Evolutionary conservation across 148 eudicot species (phyloP), one percentile per base, ranked within the genome.

Genomic region (Rhododendron vialii): DNA sequence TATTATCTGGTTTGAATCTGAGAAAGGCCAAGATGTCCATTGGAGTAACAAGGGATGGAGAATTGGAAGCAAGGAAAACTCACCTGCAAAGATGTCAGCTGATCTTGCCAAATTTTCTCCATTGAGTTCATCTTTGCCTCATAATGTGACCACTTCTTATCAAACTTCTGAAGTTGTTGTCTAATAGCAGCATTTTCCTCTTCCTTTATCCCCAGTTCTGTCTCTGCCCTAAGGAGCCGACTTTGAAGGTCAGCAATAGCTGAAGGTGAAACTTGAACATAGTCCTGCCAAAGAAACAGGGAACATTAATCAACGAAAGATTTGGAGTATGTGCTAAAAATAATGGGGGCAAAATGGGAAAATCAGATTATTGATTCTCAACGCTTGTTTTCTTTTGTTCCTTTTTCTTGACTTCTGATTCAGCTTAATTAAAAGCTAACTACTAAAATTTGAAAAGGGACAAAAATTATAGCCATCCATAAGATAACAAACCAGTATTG

Each of bases 61-160:
- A 85, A 36, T 67, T 18, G 48, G 73, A 10, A 50, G 71, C 20
- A 57, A 26, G 30, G 24, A 84, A 71, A 83, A 51, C 79, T 75
- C 48, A 75, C 79, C 86, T 91, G 94, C 84, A 89, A 86, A 82
- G 85, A 84, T 26, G 86, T 90, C 65, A 92, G 81, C 83, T 91
- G 89, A 80, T 92, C 94, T 89, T 92, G 94, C 94, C 94, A 92
- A 36, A 61, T 53, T 85, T 92, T 85, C 90, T 90, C 92, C 91
- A 90, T 87, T 47, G 88, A 83, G 55, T 88, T 86, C 92, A 92
- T 92, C 82, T 87, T 90, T 78, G 84, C 87, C 74, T 92, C 92
- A 61, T 87, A 84, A 61, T 87, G 57, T 50, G 82, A 76, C 92
- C 94, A 90, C 82, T 87, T 89, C 45, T 75, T 80, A 33, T 92